Evolutionary conservation across 2,329 filamentous ascomycete species (phyloP).

Genomic region (Epicoccum sorghinum): DNA sequence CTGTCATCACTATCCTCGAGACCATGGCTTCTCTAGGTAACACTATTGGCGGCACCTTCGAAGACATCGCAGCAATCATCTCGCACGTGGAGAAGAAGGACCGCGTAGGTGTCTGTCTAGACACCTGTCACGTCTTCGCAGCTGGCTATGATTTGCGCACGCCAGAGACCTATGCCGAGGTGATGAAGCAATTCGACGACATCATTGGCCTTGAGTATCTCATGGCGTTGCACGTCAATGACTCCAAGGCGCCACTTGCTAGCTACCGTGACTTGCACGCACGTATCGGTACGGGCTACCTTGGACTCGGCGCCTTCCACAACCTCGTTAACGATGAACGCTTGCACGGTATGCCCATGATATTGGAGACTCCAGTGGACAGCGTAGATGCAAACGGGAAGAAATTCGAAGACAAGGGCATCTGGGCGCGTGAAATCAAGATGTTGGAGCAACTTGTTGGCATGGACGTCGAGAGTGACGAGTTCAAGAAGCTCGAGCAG

Average conservation of each 20-base stretch:
- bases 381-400: slow-evolving; percentile 67
- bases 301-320: slow-evolving; percentile 89
- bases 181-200: slow-evolving; percentile 76
- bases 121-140: slow-evolving; percentile 96
- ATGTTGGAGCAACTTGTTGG: slow-evolving; percentile 86
- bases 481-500: slow-evolving; percentile 71
- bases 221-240: slow-evolving; percentile 88
- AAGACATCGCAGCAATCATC: slow-evolving; percentile 87
- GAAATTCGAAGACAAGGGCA: slow-evolving; percentile 74
- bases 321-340: slow-evolving; percentile 82
- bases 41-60: slow-evolving; percentile 82
- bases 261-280: slow-evolving; percentile 90
- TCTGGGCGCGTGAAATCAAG: slow-evolving; percentile 96
- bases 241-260: slow-evolving; percentile 86
- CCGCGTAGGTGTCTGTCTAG: slow-evolving; percentile 90
- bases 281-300: slow-evolving; percentile 93
- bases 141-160: slow-evolving; percentile 89
- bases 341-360: slow-evolving; percentile 82
- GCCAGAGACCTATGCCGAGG: slow-evolving; percentile 72
- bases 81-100: slow-evolving; percentile 77
- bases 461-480: slow-evolving; percentile 76
- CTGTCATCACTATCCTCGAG: slow-evolving; percentile 84
- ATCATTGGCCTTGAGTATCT: slow-evolving; percentile 81
- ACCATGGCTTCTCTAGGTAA: slow-evolving; percentile 92
- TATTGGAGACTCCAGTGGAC: slow-evolving; percentile 95